These are phyloP conservation scores for Rhodotorula sp. DNA, from an alignment of 1,284 basidiomycete species.

Conservation along the genomic window DNA sequence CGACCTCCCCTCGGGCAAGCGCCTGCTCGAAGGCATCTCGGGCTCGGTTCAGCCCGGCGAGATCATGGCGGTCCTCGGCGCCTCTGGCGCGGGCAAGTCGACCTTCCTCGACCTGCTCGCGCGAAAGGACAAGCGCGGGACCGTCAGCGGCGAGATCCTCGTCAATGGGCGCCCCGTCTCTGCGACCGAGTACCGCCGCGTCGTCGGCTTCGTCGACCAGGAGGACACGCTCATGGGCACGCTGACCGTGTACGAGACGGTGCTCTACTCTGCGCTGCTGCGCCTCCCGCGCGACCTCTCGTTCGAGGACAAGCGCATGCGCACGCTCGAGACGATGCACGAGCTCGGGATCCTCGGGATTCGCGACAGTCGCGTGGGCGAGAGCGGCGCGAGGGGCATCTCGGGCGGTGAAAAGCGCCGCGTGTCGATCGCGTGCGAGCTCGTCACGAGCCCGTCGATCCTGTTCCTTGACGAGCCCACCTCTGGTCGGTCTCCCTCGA, in stretches of 20 bases:
- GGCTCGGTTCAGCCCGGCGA: conserved; percentile 84
- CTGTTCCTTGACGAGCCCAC: conserved; percentile 96
- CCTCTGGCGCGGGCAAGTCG: conserved; percentile 94
- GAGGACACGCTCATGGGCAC: conserved; percentile 97
- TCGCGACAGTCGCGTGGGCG: conserved; percentile 85
- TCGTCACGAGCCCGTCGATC: conserved; percentile 93
- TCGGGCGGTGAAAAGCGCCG: conserved; percentile 94
- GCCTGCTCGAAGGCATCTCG: conserved; percentile 75
- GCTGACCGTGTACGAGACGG: conserved; percentile 95
- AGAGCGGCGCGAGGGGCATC: conserved; percentile 81
- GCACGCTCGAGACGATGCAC: conserved; percentile 93
- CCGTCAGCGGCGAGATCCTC: conserved; percentile 70
- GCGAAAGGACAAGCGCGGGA: conserved; percentile 79
- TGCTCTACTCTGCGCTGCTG: conserved; percentile 87
- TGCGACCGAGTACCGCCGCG: conserved; percentile 74
- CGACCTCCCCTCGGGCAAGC: conserved; percentile 59
- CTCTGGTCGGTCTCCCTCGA: conserved; percentile 62
- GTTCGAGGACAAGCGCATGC: conserved; percentile 85
- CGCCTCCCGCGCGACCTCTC: conserved; percentile 92
- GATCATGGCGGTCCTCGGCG: conserved; percentile 92
- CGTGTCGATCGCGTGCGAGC: conserved; percentile 96
- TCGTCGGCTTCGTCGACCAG: conserved; percentile 95
- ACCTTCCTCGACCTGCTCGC: conserved; percentile 95
- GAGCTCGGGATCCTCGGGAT: conserved; percentile 91
- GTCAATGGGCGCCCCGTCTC: conserved; percentile 82